Conservation (phyloP, 129 eudicot species). For the Chrysanthemum lavandulifolium region DNA sequence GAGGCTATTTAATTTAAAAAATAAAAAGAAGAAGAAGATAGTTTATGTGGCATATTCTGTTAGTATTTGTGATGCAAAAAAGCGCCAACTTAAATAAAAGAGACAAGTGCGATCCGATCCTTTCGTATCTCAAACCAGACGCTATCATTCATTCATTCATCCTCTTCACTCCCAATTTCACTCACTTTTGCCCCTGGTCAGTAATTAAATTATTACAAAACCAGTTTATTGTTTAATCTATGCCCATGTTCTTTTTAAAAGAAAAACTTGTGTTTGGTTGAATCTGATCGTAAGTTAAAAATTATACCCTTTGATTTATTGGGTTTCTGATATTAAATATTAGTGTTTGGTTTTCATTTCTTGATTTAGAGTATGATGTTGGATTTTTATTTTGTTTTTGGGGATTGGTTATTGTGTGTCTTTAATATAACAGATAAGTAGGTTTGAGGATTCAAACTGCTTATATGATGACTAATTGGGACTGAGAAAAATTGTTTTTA, state of each 20-base stretch:
- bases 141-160: constrained; percentile 12
- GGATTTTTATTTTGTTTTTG: no score
- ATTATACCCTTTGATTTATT: background rate
- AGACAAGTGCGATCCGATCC: constrained; percentile 21
- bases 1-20: no score
- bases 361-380: background rate
- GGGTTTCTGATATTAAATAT: background rate
- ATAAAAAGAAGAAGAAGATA: no score
- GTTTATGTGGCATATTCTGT: no score
- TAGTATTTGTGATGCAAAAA: background rate
- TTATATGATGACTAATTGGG: no score
- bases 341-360: background rate
- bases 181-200: background rate
- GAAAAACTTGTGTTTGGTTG: no score
- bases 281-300: background rate
- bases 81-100: constrained; percentile 8
- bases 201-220: background rate
- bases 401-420: no score
- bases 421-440: no score
- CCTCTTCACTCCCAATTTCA: background rate
- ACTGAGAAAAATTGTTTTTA: no score
- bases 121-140: constrained; percentile 23
- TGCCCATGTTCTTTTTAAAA: background rate
- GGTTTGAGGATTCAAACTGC: no score
- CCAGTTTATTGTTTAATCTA: background rate